These are phyloP conservation scores for Pleurotus citrinopileatus DNA, from an alignment of 768 basidiomycete genomes.

Conservation along the genomic window DNA sequence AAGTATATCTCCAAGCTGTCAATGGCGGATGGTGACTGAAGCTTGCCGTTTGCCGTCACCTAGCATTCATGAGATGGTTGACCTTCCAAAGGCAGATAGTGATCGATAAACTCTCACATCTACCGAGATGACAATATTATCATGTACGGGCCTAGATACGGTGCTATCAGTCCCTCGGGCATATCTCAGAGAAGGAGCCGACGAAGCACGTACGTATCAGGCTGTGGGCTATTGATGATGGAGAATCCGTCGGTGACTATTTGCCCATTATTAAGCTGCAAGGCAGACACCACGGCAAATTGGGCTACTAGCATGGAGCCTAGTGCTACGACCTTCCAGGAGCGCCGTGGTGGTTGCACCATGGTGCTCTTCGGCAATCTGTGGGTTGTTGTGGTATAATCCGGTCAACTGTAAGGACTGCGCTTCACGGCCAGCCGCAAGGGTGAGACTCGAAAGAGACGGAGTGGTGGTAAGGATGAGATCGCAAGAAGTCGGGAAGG, in stretches of 20 bases:
- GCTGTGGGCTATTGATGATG: slow-evolving; percentile 31
- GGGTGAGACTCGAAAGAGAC: too few relatives aligned
- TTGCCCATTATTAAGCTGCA: slow-evolving; percentile 27
- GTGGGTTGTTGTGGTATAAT: too few relatives aligned
- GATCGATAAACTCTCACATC: slow-evolving; percentile 23
- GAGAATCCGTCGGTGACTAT: slow-evolving; percentile 33
- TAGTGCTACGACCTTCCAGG: background rate
- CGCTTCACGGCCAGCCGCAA: too few relatives aligned
- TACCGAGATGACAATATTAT: slow-evolving; percentile 24
- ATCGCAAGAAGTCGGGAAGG: too few relatives aligned
- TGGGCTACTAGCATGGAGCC: slow-evolving; percentile 10
- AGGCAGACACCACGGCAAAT: slow-evolving; percentile 15
- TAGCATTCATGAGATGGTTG: slow-evolving; percentile 12
- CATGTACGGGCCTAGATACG: slow-evolving; percentile 23
- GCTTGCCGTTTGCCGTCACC: slow-evolving; percentile 44
- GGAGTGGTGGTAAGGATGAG: too few relatives aligned
- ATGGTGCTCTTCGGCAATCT: too few relatives aligned
- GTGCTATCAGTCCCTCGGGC: background rate
- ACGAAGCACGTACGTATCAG: slow-evolving; percentile 24
- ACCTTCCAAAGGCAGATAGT: background rate
- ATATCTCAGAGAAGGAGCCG: background rate
- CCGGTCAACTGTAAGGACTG: too few relatives aligned
- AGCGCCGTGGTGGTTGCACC: background rate
- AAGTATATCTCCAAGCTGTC: slow-evolving; percentile 40
- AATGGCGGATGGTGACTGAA: slow-evolving; percentile 35